Evolutionary conservation across 257 asterid genomes (phyloP).

Genomic region (Jasminum sambac): DNA sequence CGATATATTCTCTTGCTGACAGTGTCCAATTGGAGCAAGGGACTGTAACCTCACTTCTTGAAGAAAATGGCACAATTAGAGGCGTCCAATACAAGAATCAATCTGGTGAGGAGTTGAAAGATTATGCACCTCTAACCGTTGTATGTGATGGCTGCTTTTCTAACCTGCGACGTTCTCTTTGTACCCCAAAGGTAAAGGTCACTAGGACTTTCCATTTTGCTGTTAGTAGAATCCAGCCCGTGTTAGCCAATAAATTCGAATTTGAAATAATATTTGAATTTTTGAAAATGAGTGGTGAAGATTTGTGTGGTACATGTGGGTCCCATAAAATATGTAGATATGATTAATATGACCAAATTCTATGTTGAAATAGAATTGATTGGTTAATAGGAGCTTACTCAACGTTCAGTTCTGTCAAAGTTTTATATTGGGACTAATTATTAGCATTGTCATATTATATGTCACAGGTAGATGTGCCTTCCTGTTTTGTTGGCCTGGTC

Average conservation of each 20-base stretch:
- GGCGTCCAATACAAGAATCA: constrained; percentile 40
- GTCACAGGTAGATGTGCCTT: constrained; percentile 48
- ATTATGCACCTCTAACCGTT: constrained; percentile 40
- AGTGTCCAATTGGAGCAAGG: constrained; percentile 41
- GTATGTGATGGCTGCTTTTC: constrained; percentile 51
- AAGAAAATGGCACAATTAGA: constrained; percentile 39
- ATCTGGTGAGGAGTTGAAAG: constrained; percentile 37
- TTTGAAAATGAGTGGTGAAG: too few relatives aligned
- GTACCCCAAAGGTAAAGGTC: constrained; percentile 34
- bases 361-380: too few relatives aligned
- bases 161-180: constrained; percentile 44
- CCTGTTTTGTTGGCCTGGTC: constrained; percentile 49
- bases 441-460: background rate
- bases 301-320: too few relatives aligned
- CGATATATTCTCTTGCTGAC: constrained; percentile 7
- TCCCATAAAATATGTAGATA: too few relatives aligned
- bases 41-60: constrained; percentile 40
- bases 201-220: background rate
- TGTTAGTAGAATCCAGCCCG: background rate
- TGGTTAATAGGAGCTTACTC: too few relatives aligned
- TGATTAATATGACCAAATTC: too few relatives aligned
- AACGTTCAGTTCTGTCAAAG: background rate
- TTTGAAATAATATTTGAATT: too few relatives aligned
- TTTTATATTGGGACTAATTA: background rate
- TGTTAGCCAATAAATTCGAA: too few relatives aligned